Evolutionary conservation across 2,329 filamentous ascomycete genomes (phyloP), one percentile per base, ranked within the genome.

Genomic region (Trichoderma sp.): DNA sequence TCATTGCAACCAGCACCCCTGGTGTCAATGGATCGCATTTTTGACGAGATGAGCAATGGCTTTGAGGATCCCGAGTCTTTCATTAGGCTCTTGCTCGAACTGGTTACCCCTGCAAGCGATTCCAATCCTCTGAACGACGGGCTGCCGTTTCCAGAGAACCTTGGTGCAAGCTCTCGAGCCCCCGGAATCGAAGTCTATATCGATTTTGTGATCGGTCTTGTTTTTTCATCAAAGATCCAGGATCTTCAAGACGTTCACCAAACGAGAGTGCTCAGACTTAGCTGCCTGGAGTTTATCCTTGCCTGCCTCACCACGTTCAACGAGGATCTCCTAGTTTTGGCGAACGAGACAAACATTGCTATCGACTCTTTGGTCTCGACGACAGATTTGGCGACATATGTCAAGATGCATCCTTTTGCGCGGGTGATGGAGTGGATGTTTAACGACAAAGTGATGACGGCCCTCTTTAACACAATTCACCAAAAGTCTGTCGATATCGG

Each of bases 341-440:
- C 93, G 50, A 97, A 94, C 79, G 88, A 92, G 77, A 92, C 93
- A 2, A 92, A 88, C 73, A 85, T 97, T 34, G 85, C 88, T 30
- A 90, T 97, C 17, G 94, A 98, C 79, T 83, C 87, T 11, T 88
- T 92, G 17, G 93, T 97, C 74, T 87, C 87, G 55, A 87, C 93
- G 4, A 92, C 91, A 3, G 92, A 93, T 70, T 85, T 98, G 5
- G 89, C 90, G 64, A 87, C 88, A 6, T 99, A 99, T 79, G 90
- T 96, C 72, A 89, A 90, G 28, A 87, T 97, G 68, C 97, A 99
- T 82, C 95, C 97, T 0, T 99, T 98, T 78, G 91, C 93, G 3
- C 90, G 97, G 72, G 91, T 97, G 17, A 98, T 98, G 93, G 96
- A 99, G 79, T 98, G 96, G 94, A 89, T 99, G 82, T 97, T 97